A percentile compares a stretch with the other conserved stretches of the same genome.
Conservation (phyloP, 2,329 filamentous ascomycete genomes). For the Ampelomyces quisqualis region DNA sequence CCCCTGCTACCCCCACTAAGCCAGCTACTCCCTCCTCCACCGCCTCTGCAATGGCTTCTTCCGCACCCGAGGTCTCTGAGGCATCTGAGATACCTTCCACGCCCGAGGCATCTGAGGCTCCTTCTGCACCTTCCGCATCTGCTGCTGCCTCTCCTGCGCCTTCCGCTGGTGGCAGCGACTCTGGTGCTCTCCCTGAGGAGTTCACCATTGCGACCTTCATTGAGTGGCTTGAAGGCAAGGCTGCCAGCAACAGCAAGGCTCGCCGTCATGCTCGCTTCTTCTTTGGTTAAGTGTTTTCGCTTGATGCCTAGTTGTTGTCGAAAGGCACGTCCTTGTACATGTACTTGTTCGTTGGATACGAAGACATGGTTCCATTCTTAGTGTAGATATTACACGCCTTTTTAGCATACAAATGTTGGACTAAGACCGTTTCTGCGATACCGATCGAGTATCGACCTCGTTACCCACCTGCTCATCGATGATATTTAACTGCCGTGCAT, state of each 20-base stretch:
- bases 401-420: constrained; percentile 14
- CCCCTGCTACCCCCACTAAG: constrained; percentile 11
- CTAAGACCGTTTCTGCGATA: not conserved
- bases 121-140: constrained; percentile 1
- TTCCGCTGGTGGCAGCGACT: constrained; percentile 10
- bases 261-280: constrained; percentile 34
- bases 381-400: constrained; percentile 17
- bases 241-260: constrained; percentile 22
- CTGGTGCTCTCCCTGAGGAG: constrained; percentile 24
- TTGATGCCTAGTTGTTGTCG: not conserved
- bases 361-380: constrained; percentile 16
- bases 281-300: constrained; percentile 8
- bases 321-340: no score
- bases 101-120: constrained; percentile 10
- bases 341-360: constrained; percentile 14
- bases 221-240: constrained; percentile 35
- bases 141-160: constrained; percentile 11
- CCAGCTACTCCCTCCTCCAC: constrained; percentile 8
- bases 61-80: constrained; percentile 6
- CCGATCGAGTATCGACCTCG: not conserved
- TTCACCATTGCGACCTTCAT: constrained; percentile 41
- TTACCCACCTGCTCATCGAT: no score
- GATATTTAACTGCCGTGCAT: no score
- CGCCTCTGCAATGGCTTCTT: constrained; percentile 12
- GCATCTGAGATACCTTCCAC: constrained; percentile 5